Conservation (phyloP, 345 rosid species). For the Crucihimalaya himalaica region DNA sequence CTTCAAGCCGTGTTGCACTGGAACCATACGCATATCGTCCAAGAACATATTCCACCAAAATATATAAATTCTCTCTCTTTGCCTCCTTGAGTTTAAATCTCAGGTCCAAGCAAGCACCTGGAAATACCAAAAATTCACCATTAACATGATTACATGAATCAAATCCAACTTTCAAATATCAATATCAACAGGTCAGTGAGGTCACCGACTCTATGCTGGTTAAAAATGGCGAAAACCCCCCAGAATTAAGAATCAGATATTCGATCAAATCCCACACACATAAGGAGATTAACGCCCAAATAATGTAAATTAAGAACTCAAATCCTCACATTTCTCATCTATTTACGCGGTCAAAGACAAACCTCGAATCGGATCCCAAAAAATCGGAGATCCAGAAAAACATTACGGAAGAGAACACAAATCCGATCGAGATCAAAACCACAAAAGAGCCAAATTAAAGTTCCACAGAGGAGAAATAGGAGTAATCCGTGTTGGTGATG, state of each 20-base stretch:
- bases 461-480: not conserved
- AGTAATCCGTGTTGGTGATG: slow-evolving; percentile 2
- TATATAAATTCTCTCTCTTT: not conserved
- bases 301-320: not conserved
- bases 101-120: slow-evolving; percentile 22
- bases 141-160: not conserved
- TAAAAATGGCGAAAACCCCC: slow-evolving; percentile 16
- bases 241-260: slow-evolving; percentile 29
- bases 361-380: slow-evolving; percentile 21
- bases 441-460: not conserved
- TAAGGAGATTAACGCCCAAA: slow-evolving; percentile 14
- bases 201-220: slow-evolving; percentile 9
- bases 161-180: not conserved
- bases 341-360: slow-evolving; percentile 6
- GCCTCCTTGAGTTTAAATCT: slow-evolving; percentile 16
- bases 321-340: slow-evolving; percentile 35
- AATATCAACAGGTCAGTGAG: not conserved
- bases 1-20: slow-evolving; percentile 29
- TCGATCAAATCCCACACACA: not conserved
- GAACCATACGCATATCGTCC: slow-evolving; percentile 30
- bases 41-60: slow-evolving; percentile 12
- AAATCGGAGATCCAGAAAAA: slow-evolving; percentile 9
- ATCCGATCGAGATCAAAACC: slow-evolving; percentile 21
- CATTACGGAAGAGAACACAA: not conserved
- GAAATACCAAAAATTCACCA: slow-evolving; percentile 13